These are phyloP conservation scores for Chrysoporthe cubensis DNA, from an alignment of 2,329 filamentous ascomycete species.

Conservation along the genomic window DNA sequence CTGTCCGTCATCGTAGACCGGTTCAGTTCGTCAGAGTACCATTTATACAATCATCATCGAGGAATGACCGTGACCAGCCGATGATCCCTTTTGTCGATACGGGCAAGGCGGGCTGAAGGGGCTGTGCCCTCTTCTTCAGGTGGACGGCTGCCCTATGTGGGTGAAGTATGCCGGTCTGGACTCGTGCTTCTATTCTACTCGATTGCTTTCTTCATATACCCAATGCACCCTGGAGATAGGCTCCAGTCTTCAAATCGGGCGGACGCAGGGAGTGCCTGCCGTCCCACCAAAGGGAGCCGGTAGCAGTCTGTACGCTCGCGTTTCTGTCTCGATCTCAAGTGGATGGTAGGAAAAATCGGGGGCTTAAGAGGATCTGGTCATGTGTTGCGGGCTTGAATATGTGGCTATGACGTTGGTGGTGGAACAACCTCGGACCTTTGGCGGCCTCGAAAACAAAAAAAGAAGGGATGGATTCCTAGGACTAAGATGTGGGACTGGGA, in stretches of 20 bases:
- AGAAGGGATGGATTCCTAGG: not conserved
- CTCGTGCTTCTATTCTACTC: not conserved
- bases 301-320: not conserved
- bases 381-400: not conserved
- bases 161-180: not conserved
- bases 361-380: not conserved
- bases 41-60: not conserved
- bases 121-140: conserved; percentile 16
- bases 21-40: not conserved
- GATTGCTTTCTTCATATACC: conserved; percentile 24
- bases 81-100: conserved; percentile 22
- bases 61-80: not conserved
- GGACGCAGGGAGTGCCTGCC: not conserved
- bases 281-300: not conserved
- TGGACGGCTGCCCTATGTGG: not conserved
- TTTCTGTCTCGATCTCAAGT: not conserved
- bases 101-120: conserved; percentile 10
- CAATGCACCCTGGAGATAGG: conserved; percentile 24
- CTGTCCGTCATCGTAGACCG: not conserved
- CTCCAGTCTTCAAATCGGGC: not conserved
- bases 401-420: not conserved
- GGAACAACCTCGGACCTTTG: not conserved
- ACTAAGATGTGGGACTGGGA: not conserved
- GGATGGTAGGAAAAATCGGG: not conserved
- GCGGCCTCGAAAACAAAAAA: not conserved